A percentile compares a stretch with the other conserved stretches of the same genome.
Conservation (phyloP, 352 stramenopile genomes). For the Phytophthora cryptogea region DNA sequence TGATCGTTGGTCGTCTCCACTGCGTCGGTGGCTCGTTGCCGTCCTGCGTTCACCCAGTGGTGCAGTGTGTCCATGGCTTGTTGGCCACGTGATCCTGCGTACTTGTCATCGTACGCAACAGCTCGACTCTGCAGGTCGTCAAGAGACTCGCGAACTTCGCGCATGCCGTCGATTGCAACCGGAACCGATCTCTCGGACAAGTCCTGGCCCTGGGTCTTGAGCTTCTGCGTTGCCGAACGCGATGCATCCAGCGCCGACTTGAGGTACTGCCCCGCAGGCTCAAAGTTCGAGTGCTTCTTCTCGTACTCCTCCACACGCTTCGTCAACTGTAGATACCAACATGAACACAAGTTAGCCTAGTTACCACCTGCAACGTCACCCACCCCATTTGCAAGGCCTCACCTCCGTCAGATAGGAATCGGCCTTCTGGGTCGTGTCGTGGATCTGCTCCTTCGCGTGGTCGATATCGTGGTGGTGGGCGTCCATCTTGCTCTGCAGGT, state of each 20-base stretch:
- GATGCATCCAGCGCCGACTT: constrained; percentile 40
- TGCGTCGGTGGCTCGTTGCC: constrained; percentile 61
- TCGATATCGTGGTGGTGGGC: constrained; percentile 44
- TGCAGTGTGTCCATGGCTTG: constrained; percentile 39
- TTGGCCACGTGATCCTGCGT: constrained; percentile 35
- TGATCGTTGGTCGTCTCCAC: constrained; percentile 63
- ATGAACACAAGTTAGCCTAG: background rate
- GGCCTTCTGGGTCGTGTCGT: constrained; percentile 54
- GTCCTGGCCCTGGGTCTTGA: constrained; percentile 43
- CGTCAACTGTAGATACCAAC: constrained; percentile 42
- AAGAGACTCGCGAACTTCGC: constrained; percentile 46
- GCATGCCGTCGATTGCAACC: constrained; percentile 49
- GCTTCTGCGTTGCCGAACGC: constrained; percentile 37
- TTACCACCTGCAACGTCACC: background rate
- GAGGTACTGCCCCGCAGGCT: constrained; percentile 55
- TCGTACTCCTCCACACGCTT: constrained; percentile 64
- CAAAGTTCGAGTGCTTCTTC: constrained; percentile 43
- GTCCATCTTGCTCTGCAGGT: constrained; percentile 46
- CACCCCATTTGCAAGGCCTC: background rate
- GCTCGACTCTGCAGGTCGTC: constrained; percentile 46
- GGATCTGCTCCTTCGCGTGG: constrained; percentile 56
- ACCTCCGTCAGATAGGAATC: constrained; percentile 56
- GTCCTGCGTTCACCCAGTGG: constrained; percentile 49
- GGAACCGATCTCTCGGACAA: constrained; percentile 50
- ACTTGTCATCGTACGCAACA: constrained; percentile 63